Percentiles rank a stretch among this genome's conserved stretches.
These are phyloP conservation scores for Monosporozyma yasuniensis DNA, from an alignment of 805 yeast species.

Conservation along the genomic window DNA sequence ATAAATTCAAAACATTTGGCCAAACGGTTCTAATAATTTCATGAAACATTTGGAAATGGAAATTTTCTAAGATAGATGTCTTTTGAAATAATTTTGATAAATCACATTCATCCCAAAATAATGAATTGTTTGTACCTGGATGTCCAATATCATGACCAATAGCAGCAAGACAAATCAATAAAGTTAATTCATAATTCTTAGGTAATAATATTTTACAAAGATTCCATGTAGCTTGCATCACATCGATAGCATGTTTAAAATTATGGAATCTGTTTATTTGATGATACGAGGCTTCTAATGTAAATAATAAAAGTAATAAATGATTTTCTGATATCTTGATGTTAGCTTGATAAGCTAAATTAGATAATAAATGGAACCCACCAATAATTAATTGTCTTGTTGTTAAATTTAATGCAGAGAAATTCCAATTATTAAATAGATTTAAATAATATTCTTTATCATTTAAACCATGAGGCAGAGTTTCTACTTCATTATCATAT, in stretches of 20 bases:
- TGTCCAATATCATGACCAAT: slow-evolving; percentile 95
- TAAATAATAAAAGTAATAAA: slow-evolving; percentile 51
- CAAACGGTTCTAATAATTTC: slow-evolving; percentile 44
- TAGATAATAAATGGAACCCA: slow-evolving; percentile 18
- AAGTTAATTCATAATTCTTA: slow-evolving; percentile 35
- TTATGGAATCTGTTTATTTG: slow-evolving; percentile 88
- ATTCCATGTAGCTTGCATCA: slow-evolving; percentile 78
- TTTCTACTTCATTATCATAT: not conserved
- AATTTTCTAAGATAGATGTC: slow-evolving; percentile 70
- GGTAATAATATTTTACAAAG: slow-evolving; percentile 28
- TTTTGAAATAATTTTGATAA: slow-evolving; percentile 54
- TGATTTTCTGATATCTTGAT: slow-evolving; percentile 32
- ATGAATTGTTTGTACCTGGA: slow-evolving; percentile 86
- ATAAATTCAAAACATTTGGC: slow-evolving; percentile 31
- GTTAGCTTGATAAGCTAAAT: slow-evolving; percentile 14
- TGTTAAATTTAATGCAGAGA: slow-evolving; percentile 22
- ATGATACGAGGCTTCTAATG: slow-evolving; percentile 70
- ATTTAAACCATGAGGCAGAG: not conserved
- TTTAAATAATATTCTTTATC: slow-evolving; percentile 9
- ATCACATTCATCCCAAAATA: slow-evolving; percentile 54
- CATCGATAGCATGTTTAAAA: slow-evolving; percentile 93
- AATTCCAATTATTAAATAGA: slow-evolving; percentile 22
- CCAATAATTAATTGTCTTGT: slow-evolving; percentile 23
- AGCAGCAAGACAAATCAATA: slow-evolving; percentile 68
- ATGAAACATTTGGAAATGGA: slow-evolving; percentile 61